These are phyloP conservation scores for Sambucus nigra DNA, from an alignment of 129 eudicot genomes.

Conservation along the genomic window DNA sequence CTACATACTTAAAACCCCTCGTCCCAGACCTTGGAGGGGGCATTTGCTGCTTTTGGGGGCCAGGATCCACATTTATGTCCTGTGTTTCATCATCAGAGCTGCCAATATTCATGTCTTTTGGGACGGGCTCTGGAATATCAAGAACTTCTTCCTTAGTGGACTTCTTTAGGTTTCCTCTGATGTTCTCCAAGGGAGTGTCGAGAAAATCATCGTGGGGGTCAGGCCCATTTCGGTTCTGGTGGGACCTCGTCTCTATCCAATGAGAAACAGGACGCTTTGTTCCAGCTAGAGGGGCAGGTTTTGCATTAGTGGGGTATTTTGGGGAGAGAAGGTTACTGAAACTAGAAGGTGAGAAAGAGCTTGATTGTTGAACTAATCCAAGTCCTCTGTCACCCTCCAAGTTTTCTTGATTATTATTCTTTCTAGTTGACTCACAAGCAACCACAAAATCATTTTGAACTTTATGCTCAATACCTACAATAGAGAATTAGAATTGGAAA, in stretches of 20 bases:
- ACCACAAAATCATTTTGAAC: slow-evolving; percentile 20
- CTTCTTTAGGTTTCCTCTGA: slow-evolving; percentile 47
- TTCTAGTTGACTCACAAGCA: slow-evolving; percentile 26
- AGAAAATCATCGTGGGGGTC: slow-evolving; percentile 95
- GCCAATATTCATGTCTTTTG: slow-evolving; percentile 39
- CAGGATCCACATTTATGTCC: slow-evolving; percentile 30
- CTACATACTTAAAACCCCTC: slow-evolving; percentile 73
- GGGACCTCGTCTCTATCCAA: slow-evolving; percentile 86
- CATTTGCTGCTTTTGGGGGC: slow-evolving; percentile 16
- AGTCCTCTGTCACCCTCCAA: too few species aligned
- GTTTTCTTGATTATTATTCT: slow-evolving; percentile 25
- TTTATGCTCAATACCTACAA: slow-evolving; percentile 27
- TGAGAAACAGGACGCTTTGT: slow-evolving; percentile 69
- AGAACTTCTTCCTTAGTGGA: slow-evolving; percentile 23
- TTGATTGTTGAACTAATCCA: slow-evolving; percentile 23
- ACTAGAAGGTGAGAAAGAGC: slow-evolving; percentile 20
- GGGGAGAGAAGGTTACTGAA: slow-evolving; percentile 29
- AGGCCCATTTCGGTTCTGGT: slow-evolving; percentile 63
- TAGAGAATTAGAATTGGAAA: slow-evolving; percentile 8
- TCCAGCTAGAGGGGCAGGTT: slow-evolving; percentile 46
- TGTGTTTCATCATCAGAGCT: slow-evolving; percentile 84
- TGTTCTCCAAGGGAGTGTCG: slow-evolving; percentile 80
- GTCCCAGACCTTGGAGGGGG: slow-evolving; percentile 23
- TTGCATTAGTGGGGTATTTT: slow-evolving; percentile 18
- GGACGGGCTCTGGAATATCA: slow-evolving; percentile 33